These are phyloP conservation scores for Prunus armeniaca DNA, from an alignment of 306 rosid genomes.

Conservation along the genomic window DNA sequence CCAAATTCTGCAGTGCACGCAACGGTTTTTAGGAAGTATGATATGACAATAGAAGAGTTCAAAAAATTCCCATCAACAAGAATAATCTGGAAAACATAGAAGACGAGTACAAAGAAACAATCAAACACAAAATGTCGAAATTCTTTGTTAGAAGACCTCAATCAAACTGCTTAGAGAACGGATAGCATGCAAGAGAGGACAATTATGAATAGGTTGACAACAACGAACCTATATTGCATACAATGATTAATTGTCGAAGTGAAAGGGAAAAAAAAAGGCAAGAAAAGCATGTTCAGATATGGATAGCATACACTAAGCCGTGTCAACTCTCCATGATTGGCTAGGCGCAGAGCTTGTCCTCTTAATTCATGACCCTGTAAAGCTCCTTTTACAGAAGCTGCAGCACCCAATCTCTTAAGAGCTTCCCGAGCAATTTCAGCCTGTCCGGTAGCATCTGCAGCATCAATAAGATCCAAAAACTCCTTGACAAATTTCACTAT, in stretches of 20 bases:
- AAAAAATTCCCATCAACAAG: background rate
- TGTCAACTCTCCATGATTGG: slow-evolving; percentile 96
- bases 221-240: background rate
- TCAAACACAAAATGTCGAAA: background rate
- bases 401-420: slow-evolving; percentile 90
- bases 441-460: slow-evolving; percentile 99
- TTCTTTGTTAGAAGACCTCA: background rate
- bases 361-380: slow-evolving; percentile 87
- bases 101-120: background rate
- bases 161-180: background rate
- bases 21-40: slow-evolving; percentile 12
- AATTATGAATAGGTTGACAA: background rate
- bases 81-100: background rate
- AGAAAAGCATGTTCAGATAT: slow-evolving; percentile 9
- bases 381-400: slow-evolving; percentile 94
- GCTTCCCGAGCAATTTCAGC: slow-evolving; percentile 98
- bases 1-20: slow-evolving; percentile 65
- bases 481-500: slow-evolving; percentile 90
- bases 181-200: background rate
- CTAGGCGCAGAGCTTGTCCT: slow-evolving; percentile 87
- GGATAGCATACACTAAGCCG: slow-evolving; percentile 71
- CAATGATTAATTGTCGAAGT: background rate
- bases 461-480: slow-evolving; percentile 95
- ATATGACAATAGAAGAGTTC: background rate
- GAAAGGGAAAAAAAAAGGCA: background rate